These are phyloP conservation scores for Vitis rupestris DNA, from an alignment of 164 flowering plant species.

Conservation along the genomic window DNA sequence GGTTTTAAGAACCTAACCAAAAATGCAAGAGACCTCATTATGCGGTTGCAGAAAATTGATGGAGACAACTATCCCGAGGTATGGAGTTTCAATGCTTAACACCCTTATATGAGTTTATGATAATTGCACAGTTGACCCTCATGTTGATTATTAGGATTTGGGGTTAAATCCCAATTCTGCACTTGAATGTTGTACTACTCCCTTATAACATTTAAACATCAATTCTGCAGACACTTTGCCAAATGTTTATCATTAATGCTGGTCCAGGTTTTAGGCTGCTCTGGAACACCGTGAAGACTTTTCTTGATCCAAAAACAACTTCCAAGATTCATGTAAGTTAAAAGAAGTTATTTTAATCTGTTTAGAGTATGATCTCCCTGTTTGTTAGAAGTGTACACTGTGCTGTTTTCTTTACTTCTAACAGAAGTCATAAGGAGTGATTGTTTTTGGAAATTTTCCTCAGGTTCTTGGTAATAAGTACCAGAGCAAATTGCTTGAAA, in stretches of 20 bases:
- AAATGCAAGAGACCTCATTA: slow-evolving; percentile 39
- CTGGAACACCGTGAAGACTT: slow-evolving; percentile 37
- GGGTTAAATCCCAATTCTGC: background rate
- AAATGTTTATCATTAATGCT: slow-evolving; percentile 45
- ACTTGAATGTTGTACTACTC: too few relatives aligned
- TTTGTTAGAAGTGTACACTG: background rate
- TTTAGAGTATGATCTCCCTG: background rate
- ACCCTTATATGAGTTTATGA: background rate
- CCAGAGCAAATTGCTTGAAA: slow-evolving; percentile 34
- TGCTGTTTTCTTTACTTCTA: background rate
- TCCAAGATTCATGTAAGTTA: slow-evolving; percentile 41
- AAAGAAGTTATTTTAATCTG: background rate
- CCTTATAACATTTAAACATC: background rate
- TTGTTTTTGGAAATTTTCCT: slow-evolving; percentile 3
- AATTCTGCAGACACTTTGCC: slow-evolving; percentile 36
- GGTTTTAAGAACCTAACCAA: slow-evolving; percentile 35
- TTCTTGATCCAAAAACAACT: slow-evolving; percentile 39
- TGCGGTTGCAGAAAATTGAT: slow-evolving; percentile 42
- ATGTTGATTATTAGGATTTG: background rate
- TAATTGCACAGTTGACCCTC: too few relatives aligned
- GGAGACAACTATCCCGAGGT: slow-evolving; percentile 50
- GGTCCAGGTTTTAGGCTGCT: slow-evolving; percentile 43
- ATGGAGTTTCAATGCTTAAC: background rate
- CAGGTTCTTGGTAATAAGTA: slow-evolving; percentile 40
- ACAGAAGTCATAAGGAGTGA: background rate